Base-by-base conservation (phyloP, 164 flowering plant genomes). In the Aristolochia californica region DNA sequence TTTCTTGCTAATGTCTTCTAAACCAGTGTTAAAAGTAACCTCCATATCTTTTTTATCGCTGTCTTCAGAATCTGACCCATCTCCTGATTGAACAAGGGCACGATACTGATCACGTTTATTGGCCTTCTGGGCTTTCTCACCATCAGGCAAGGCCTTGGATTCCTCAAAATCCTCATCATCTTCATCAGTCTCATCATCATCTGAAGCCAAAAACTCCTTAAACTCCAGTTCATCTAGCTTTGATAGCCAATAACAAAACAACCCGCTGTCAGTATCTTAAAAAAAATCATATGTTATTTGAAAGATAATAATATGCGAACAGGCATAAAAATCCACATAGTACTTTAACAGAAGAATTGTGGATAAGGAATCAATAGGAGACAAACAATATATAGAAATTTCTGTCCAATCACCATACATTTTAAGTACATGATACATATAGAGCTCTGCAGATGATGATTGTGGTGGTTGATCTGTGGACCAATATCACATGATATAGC, bases 1-100 rank as follows among this genome's bases (percentile, higher is more conserved):
- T 26, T 77, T 86, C 70, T 83, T 93, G 75, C 97, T 87, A 65
- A 89, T 24, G 72, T 84, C 85, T 68, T 93, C 99, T 59, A 89
- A 77, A 20, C 86, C 95, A 59, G 93, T 70, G 71, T 83, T 85
- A 69, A 89, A 93, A 61, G 97, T 89, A 40, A 89, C 87, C 69
- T 89, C 99, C 99, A 93, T 89, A 66, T 93, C 96, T 72, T 75
- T 81, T 57, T 64, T 75, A 43, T 65, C 75, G 18, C 81, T 77
- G 57, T 58, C 50, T 45, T 47, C 63, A 16, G 48, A 83, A 68
- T 82, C 94, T 34, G 86, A 80, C 59, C 71, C 89, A 70, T 72
- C 81, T 22, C 82, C 89, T 61, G 83, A 75, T 52, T 74, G 69
- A 50, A 93, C 5, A 43, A 93, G 79, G 51, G 83, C 76, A 43